Conservation (phyloP, 2,329 filamentous ascomycete species). For the Diaporthe destruens region DNA sequence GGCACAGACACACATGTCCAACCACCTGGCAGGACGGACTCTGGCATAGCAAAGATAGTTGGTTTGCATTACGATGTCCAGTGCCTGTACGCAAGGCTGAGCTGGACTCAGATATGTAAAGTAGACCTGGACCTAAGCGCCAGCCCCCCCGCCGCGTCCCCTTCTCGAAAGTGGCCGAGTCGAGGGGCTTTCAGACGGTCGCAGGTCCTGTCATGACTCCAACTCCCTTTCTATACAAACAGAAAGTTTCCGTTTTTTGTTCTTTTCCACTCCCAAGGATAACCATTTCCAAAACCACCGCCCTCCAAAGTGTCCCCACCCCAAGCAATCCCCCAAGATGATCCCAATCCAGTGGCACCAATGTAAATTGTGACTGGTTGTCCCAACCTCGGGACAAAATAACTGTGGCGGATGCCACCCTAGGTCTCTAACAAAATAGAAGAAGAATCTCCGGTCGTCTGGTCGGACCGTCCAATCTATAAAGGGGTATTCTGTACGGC, state of each 20-base stretch:
- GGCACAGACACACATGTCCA: neutral
- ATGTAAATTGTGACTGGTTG: constrained; percentile 28
- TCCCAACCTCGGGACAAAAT: constrained; percentile 25
- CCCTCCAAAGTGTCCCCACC: constrained; percentile 4
- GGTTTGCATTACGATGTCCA: constrained; percentile 34
- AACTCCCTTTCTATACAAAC: constrained; percentile 33
- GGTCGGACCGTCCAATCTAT: constrained; percentile 41
- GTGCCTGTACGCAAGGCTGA: constrained; percentile 20
- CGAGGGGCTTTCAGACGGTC: neutral
- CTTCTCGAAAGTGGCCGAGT: constrained; percentile 18
- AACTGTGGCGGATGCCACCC: constrained; percentile 8
- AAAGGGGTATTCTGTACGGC: constrained; percentile 43
- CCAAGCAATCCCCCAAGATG: constrained; percentile 11
- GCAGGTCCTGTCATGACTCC: constrained; percentile 21
- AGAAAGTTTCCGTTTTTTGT: constrained; percentile 27
- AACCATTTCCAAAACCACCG: constrained; percentile 29
- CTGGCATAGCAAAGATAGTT: constrained; percentile 25
- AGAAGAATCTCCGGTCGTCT: constrained; percentile 30
- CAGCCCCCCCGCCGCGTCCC: constrained; percentile 7
- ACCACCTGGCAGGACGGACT: neutral
- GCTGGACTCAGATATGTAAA: constrained; percentile 20
- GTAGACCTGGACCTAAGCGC: constrained; percentile 1
- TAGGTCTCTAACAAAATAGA: constrained; percentile 34
- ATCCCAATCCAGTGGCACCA: constrained; percentile 32
- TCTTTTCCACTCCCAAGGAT: constrained; percentile 30